Base-by-base conservation (phyloP, 2,329 filamentous ascomycete genomes). In the Falciphora oryzae region DNA sequence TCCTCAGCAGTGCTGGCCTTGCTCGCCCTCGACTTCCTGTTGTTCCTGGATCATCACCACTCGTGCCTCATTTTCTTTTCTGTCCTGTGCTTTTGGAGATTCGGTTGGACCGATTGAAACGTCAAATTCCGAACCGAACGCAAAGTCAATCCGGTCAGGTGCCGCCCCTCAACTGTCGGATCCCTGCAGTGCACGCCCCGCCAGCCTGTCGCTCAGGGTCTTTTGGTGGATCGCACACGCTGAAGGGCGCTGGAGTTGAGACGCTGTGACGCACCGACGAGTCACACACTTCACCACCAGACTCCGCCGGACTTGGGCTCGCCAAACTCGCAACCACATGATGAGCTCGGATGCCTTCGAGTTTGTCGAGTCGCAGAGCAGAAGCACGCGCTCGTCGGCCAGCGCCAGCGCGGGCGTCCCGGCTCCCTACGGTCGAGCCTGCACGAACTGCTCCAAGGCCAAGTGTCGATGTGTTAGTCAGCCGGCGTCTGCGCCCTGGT, bases 401-500 rank as follows among this genome's bases (percentile, higher is more conserved):
- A 10, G 11, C 7, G 3, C 44, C 8, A n/a, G 18, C 2, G 6
- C 28, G 10, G 67, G 69, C 35, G 67, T 67, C 11, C 67, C 68
- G 35, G 70, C 70, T 18, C 68, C 68, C 50, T 81, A 81, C 66
- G 79, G 79, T 35, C 73, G 78, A 32, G 79, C 80, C 2, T 82
- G 80, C 67, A 76, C 75, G 53, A 81, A 80, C 67, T 82, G 80
- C 69, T 77, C 78, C 62, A 75, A 73, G 58, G 78, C 80, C 63
- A 82, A 82, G 68, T 81, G 78, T 70, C 79, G 80, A 67, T 82
- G 80, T 70, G 77, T 81, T 65, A 5, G 44, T 53, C 6, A 53
- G 18, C 18, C 22, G n/a, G n/a, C n/a, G n/a, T n/a, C n/a, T n/a
- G n/a, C n/a, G n/a, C n/a, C 18, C 22, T 44, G 2, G 4, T 44